These are phyloP conservation scores for Tetrahymena malaccensis DNA, from an alignment of 73 alveolate species.

Conservation along the genomic window DNA sequence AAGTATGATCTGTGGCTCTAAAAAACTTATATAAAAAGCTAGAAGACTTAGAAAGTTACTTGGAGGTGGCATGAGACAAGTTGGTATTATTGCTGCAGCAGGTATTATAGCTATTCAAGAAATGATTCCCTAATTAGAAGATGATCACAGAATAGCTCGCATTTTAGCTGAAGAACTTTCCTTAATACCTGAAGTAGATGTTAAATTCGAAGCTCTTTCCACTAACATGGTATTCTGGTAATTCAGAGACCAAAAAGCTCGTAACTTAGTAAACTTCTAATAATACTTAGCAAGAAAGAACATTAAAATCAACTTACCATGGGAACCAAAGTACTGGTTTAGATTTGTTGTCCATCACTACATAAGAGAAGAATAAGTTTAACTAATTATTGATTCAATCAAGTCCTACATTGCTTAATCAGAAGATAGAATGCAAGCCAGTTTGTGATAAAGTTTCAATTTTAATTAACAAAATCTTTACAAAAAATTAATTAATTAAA, in stretches of 20 bases:
- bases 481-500: background rate
- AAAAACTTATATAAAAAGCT: conserved; percentile 21
- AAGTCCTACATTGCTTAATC: background rate
- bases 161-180: background rate
- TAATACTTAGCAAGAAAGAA: background rate
- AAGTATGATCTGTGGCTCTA: conserved; percentile 26
- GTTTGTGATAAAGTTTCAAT: background rate
- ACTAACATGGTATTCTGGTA: background rate
- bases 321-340: background rate
- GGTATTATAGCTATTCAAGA: conserved; percentile 30
- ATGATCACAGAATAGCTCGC: conserved; percentile 36
- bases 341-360: background rate
- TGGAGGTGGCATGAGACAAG: conserved; percentile 54
- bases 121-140: conserved; percentile 8
- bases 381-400: background rate
- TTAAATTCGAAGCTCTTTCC: background rate
- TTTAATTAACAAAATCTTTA: background rate
- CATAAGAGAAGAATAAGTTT: background rate
- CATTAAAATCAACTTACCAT: background rate
- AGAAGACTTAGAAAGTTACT: conserved; percentile 32
- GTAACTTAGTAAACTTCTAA: background rate
- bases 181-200: background rate
- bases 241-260: background rate
- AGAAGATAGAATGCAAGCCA: background rate
- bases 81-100: conserved; percentile 40